Conservation (phyloP, 2,329 filamentous ascomycete genomes). For the Cladosporium oxysporum region DNA sequence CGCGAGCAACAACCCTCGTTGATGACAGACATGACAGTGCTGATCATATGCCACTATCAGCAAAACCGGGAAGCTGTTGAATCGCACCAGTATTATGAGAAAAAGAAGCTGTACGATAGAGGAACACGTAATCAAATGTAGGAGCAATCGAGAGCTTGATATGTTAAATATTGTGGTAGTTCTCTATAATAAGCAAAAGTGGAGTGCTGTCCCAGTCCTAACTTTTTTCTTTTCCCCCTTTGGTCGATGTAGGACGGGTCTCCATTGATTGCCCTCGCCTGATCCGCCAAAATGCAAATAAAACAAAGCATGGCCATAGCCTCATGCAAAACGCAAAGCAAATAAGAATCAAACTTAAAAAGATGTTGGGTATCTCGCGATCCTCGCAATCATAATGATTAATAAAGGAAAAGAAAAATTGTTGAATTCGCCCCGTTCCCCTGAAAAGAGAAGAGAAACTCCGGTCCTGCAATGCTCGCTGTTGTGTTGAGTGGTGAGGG, state of each 20-base stretch:
- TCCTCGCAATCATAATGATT: constrained; percentile 10
- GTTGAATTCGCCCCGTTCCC: not conserved
- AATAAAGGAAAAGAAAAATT: not conserved
- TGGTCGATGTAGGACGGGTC: constrained; percentile 1
- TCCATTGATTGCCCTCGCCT: not conserved
- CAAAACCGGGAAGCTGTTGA: not conserved
- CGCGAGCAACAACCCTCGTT: not conserved
- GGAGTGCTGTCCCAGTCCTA: constrained; percentile 17
- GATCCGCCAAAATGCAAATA: not conserved
- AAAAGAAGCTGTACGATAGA: not conserved
- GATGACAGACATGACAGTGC: not conserved
- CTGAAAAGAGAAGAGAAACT: not conserved
- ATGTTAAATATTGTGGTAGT: constrained; percentile 3
- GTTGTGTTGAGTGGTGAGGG: not conserved
- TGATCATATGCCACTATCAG: not conserved
- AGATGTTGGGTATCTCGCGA: constrained; percentile 18
- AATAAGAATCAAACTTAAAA: not conserved
- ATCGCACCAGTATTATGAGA: not conserved
- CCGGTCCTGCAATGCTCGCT: not conserved
- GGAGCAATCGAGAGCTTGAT: not conserved
- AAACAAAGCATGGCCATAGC: not conserved
- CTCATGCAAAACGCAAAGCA: not conserved
- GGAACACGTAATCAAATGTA: not conserved
- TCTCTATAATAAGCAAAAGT: constrained; percentile 6
- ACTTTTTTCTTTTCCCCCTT: not conserved